Base-by-base conservation (phyloP, 345 rosid species). In the Crucihimalaya himalaica region DNA sequence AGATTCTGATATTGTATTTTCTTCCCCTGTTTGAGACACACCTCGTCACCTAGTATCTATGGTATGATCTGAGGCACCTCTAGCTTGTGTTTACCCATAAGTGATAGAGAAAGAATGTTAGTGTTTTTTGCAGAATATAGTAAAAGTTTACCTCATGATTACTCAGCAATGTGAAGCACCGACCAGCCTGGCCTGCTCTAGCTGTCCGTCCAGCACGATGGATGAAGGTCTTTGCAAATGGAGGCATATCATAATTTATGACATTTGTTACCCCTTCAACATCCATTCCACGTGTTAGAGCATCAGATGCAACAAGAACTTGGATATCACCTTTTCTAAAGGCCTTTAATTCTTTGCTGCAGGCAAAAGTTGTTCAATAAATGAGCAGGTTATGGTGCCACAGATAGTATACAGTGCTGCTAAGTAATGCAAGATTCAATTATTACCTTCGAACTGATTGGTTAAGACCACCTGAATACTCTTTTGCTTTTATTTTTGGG, bases 141-240 rank as follows among this genome's bases (percentile, higher is more conserved):
- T 45, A 42, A 43, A 23, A 14, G 20, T 59, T 39, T 74, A 87
- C 98, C 92, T 92, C 97, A 66, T 79, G 78, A 61, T 72, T 79
- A 76, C 80, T 86, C 66, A 95, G 67, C 85, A 95, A 81, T 55
- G 98, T 95, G 83, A 92, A 87, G 83, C 98, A 92, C 68, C 85
- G 81, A 7, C 98, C 99, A 58, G 84, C 71, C 84, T 81, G 90
- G 51, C 94, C 94, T 75, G 98, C 98, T 87, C 99, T 87, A 61
- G 99, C 97, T 42, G 99, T 95, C 53, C 94, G 86, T 54, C 99
- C 99, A 78, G 91, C 98, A 54, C 98, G 92, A 82, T 95, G 98
- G 63, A 92, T 85, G 75, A 88, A 90, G 29, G 96, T 92, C 83
- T 90, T 95, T 52, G 88, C 78, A 75, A 76, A 85, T 2, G 84